Base-by-base conservation (phyloP, 148 eudicot genomes). In the Rhododendron mucronatum region DNA sequence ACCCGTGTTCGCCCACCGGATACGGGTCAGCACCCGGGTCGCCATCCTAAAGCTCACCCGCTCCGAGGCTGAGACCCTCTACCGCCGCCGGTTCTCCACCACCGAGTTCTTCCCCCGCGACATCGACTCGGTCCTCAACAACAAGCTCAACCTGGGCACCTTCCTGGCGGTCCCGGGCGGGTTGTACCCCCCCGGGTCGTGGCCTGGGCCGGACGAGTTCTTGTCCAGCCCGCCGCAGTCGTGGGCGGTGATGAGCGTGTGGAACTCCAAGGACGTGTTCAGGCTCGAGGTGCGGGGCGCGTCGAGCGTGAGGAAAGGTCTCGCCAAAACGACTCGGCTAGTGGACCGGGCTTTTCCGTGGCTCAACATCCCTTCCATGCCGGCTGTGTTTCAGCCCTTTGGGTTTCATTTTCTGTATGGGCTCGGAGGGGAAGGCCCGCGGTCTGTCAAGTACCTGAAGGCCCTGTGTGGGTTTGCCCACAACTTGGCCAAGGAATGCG, bases 341-440 rank as follows among this genome's bases (percentile, higher is more conserved):
- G 35, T 96, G 88, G 98, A 96, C 91, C 86, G 92, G 92, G 98
- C 94, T 14, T 86, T 96, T 14, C 98, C 98, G 8, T 93, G 91
- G 87, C 86, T 95, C 0, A 89, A 78, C 20, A 82, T 96, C 10
- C 98, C 98, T 0, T 94, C 98, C 2, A 89, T 93, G 76, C 98
- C 98, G 48, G 92, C 93, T 37, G 65, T 96, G 14, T 96, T 96
- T 21, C 88, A 83, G 87, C 98, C 98, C 7, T 96, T 96, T 87
- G 98, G 98, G 92, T 88, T 96, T 16, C 96, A 92, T 28, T 95
- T 96, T 84, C 9, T 96, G 83, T 96, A 95, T 86, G 98, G 98
- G 93, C 95, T 96, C 0, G 95, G 96, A 0, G 98, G 98, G 0
- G 92, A 92, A 83, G 98, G 98, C 91, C 98, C 95, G 53, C 12